phyloP scores from a whole-genome alignment of 2,329 filamentous ascomycete species.

The Aspergillus tanneri region DNA sequence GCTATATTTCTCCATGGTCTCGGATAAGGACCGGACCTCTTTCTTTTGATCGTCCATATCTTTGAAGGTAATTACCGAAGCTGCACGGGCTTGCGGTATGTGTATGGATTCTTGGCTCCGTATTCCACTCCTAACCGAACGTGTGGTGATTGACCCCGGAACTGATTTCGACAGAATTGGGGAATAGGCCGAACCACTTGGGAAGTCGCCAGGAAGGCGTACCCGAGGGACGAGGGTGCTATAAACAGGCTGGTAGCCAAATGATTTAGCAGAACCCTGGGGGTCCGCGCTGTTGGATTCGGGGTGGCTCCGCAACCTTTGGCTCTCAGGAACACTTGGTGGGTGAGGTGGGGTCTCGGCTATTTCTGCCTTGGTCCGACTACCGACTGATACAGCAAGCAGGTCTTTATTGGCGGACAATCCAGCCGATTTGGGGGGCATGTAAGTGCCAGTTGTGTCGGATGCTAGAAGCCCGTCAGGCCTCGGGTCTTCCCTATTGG shows the following conservation, averaged over 20 bases:
- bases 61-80: neutral
- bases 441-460: neutral
- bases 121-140: too few relatives aligned
- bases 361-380: slow-evolving; percentile 17
- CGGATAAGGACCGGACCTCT: slow-evolving; percentile 17
- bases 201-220: neutral
- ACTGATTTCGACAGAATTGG: neutral
- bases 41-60: slow-evolving; percentile 25
- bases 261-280: slow-evolving; percentile 1
- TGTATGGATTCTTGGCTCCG: neutral
- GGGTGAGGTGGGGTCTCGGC: slow-evolving; percentile 22
- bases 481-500: neutral
- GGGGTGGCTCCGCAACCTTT: neutral
- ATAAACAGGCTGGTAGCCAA: neutral
- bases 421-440: neutral
- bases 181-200: neutral
- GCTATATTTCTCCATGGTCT: slow-evolving; percentile 28
- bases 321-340: slow-evolving; percentile 2
- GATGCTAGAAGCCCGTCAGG: neutral
- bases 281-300: neutral
- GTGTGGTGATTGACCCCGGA: too few relatives aligned
- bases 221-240: neutral
- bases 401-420: neutral
- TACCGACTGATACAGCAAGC: neutral
- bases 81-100: neutral